phyloP scores from a whole-genome alignment of 2,329 filamentous ascomycete genomes.

The Metarhizium album region DNA sequence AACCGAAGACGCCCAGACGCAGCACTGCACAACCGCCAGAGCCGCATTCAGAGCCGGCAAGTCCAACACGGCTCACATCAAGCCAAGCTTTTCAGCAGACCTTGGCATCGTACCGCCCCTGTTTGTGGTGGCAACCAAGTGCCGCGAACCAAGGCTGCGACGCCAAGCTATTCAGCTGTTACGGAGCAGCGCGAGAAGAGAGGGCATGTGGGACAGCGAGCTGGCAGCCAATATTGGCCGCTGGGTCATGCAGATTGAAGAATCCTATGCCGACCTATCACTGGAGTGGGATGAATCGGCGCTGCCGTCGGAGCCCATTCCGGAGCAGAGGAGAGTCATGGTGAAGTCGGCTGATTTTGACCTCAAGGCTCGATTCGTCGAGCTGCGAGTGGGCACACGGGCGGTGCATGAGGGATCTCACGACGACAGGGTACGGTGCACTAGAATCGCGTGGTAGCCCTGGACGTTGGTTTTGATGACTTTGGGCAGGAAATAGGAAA shows the following conservation, averaged over 20 bases:
- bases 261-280: conserved; percentile 23
- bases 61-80: conserved; percentile 40
- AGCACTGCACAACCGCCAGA: conserved; percentile 12
- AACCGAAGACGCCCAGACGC: conserved; percentile 28
- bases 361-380: conserved; percentile 37
- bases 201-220: conserved; percentile 61
- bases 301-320: conserved; percentile 23
- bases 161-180: conserved; percentile 52
- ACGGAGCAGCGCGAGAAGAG: conserved; percentile 47
- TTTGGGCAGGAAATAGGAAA: neutral
- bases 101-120: conserved; percentile 54
- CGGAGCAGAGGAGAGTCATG: conserved; percentile 45
- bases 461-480: neutral
- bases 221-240: conserved; percentile 43
- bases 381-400: conserved; percentile 42
- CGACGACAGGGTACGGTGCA: conserved; percentile 37
- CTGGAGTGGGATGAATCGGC: neutral
- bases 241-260: conserved; percentile 46
- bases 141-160: conserved; percentile 44
- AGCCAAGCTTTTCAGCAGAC: conserved; percentile 53
- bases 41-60: conserved; percentile 31
- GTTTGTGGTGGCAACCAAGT: conserved; percentile 57
- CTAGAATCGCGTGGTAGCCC: conserved; percentile 35
- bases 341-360: conserved; percentile 47
- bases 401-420: conserved; percentile 34